These are phyloP conservation scores for Amauroascus niger DNA, from an alignment of 2,329 filamentous ascomycete species.

Conservation along the genomic window DNA sequence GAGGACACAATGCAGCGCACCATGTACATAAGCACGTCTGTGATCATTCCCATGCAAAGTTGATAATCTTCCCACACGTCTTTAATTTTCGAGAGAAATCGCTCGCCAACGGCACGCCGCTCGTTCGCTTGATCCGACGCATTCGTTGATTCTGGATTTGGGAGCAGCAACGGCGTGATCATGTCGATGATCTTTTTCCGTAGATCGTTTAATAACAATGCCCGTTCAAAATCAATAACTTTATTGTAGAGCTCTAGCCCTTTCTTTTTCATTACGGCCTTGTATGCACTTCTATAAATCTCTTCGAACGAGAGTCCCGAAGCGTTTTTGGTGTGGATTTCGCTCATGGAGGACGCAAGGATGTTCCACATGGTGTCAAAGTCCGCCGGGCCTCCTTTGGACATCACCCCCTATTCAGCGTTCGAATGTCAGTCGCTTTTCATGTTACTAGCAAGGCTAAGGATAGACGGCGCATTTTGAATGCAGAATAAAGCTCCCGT, in stretches of 20 bases:
- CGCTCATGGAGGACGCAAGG: constrained; percentile 64
- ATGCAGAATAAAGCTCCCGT: too few relatives aligned
- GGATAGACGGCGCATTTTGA: too few relatives aligned
- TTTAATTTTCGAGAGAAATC: constrained; percentile 66
- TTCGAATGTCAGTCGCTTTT: not conserved
- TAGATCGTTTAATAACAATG: constrained; percentile 68
- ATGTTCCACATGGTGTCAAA: constrained; percentile 79
- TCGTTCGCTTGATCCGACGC: constrained; percentile 60
- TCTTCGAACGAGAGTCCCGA: constrained; percentile 88
- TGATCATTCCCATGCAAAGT: constrained; percentile 89
- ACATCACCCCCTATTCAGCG: constrained; percentile 43
- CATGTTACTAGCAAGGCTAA: not conserved
- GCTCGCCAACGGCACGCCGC: constrained; percentile 68
- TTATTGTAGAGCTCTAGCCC: constrained; percentile 70
- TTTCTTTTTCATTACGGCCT: constrained; percentile 81
- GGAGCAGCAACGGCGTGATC: constrained; percentile 60
- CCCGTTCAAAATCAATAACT: constrained; percentile 69
- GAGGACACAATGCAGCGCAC: constrained; percentile 31
- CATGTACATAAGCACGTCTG: constrained; percentile 96
- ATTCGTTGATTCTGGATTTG: constrained; percentile 38
- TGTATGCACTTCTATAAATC: constrained; percentile 87
- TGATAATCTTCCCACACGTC: constrained; percentile 82
- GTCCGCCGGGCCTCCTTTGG: constrained; percentile 54
- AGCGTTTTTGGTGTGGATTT: constrained; percentile 89
- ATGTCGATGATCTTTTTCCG: constrained; percentile 59